Base-by-base conservation (phyloP, 306 rosid species). In the Trifolium fragiferum region DNA sequence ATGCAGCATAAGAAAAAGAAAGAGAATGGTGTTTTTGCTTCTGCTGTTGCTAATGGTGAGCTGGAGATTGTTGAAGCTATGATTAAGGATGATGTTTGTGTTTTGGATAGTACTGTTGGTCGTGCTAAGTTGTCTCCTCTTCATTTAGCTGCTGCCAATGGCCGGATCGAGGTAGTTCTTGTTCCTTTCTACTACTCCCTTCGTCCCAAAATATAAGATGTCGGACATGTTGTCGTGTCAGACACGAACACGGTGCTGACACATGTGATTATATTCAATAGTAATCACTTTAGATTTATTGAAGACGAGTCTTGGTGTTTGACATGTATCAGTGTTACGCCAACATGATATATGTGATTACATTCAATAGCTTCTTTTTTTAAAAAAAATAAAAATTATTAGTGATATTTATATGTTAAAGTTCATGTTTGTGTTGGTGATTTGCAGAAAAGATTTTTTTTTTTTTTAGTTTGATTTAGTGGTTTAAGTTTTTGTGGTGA, bases 81-180 rank as follows among this genome's bases (percentile, higher is more conserved):
- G 84, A 57, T 80, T 15, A 78, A 83, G 8, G 76, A 84, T 0
- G 88, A 93, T 68, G 83, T 87, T 3, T 12, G 58, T 80, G 68
- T 87, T 2, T 74, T 92, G 78, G 84, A 86, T 66, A 82, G 55
- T 62, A 79, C 81, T 2, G 30, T 44, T 79, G 88, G 90, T 5
- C 77, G 73, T 50, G 65, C 84, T 12, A 86, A 8, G 80, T 66
- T 87, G 30, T 89, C 96, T 10, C 85, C 89, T 1, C 80, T 93
- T 21, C 98, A 93, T 77, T 85, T 89, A 20, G 98, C 97, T 2
- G 93, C 98, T 57, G 86, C 89, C 50, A 74, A 74, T 82, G 98
- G 95, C 32, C 91, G 86, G 86, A 89, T 89, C 88, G 85, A 93
- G 93, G 98, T 93, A 70, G 73, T 77, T 76, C 8, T 12, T 58